Evolutionary conservation across 805 yeast species (phyloP).

Genomic region (Spathaspora girioi): DNA sequence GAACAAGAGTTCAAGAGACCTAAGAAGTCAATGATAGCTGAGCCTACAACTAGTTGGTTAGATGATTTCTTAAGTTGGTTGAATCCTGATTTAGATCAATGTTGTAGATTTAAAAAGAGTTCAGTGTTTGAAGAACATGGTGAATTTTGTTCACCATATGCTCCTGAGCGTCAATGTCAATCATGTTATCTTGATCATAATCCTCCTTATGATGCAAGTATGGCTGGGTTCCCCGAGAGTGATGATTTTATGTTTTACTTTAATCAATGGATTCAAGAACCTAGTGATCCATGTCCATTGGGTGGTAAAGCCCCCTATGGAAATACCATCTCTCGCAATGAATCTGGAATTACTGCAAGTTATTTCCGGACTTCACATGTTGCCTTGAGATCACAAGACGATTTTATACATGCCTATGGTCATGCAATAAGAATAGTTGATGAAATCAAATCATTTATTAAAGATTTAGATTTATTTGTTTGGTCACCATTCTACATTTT

Average conservation of each 20-base stretch:
- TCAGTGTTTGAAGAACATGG: conserved; percentile 11
- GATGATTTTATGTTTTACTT: conserved; percentile 69
- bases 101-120: conserved; percentile 70
- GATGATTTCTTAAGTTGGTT: conserved; percentile 87
- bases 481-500: conserved; percentile 91
- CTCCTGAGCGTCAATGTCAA: conserved; percentile 69
- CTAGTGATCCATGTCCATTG: conserved; percentile 86
- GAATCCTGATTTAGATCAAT: conserved; percentile 80
- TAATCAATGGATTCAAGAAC: conserved; percentile 77
- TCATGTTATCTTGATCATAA: conserved; percentile 62
- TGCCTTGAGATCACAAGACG: conserved; percentile 78
- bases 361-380: conserved; percentile 77
- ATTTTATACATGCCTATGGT: conserved; percentile 76
- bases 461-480: conserved; percentile 63
- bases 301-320: conserved; percentile 95
- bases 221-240: conserved; percentile 80
- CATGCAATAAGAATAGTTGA: conserved; percentile 65
- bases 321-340: conserved; percentile 46
- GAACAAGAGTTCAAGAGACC: conserved; percentile 81
- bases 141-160: conserved; percentile 63
- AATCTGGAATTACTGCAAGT: conserved; percentile 47
- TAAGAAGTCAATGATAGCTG: conserved; percentile 60
- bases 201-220: conserved; percentile 62
- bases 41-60: conserved; percentile 88
- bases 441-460: conserved; percentile 44